Evolutionary conservation across 352 stramenopile genomes (phyloP).

Genomic region (Pythium angustatum): DNA sequence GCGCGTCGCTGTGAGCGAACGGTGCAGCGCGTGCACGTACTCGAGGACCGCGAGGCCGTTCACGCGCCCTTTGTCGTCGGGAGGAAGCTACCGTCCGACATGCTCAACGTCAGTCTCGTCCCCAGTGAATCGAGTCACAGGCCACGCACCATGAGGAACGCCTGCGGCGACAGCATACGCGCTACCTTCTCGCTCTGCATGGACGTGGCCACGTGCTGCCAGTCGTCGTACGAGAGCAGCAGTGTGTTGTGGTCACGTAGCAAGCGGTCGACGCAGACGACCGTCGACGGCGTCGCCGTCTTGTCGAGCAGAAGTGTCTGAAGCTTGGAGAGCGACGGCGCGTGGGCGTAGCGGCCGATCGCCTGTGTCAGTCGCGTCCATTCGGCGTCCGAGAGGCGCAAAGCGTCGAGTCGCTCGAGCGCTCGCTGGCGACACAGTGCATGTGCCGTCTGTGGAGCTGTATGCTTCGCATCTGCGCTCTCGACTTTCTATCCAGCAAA

Average conservation of each 20-base stretch:
- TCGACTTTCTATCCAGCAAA: too few species aligned
- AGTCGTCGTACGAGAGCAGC: conserved; percentile 52
- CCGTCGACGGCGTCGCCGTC: conserved; percentile 21
- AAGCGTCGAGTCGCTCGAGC: conserved; percentile 19
- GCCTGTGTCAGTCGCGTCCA: conserved; percentile 9
- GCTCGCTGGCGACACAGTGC: conserved; percentile 22
- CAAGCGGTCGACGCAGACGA: conserved; percentile 43
- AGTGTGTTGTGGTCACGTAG: conserved; percentile 34
- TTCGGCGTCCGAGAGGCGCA: conserved; percentile 10
- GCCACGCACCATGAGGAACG: conserved; percentile 54
- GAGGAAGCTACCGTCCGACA: conserved; percentile 47
- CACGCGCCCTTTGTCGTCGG: conserved; percentile 35
- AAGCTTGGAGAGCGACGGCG: conserved; percentile 26
- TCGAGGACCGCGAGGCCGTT: conserved; percentile 50
- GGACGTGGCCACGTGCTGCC: conserved; percentile 14
- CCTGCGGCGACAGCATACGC: conserved; percentile 34
- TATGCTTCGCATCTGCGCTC: neutral
- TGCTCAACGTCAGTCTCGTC: too few species aligned
- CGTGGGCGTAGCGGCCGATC: conserved; percentile 6
- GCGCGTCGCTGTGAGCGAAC: conserved; percentile 29
- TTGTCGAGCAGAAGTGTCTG: conserved; percentile 35
- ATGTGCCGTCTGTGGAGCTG: conserved; percentile 9
- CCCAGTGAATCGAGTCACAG: too few species aligned
- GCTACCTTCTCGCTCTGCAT: conserved; percentile 25
- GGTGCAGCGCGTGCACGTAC: conserved; percentile 47